Evolutionary conservation across 148 eudicot species (phyloP), one percentile per base, ranked within the genome.

Genomic region (Diospyros kaki): DNA sequence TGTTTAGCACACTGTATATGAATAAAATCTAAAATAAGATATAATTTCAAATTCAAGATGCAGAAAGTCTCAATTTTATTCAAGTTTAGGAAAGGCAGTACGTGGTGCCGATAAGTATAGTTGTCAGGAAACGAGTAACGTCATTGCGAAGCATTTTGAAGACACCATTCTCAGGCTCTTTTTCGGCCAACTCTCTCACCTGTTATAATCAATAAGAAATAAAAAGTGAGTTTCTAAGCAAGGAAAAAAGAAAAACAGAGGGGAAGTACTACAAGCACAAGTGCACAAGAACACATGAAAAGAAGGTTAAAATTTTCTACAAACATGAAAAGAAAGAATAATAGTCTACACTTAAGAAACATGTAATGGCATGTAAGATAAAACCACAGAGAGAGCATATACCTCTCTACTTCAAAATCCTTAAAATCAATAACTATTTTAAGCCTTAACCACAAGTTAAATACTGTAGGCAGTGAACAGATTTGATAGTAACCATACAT

Each of bases 91-190:
- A 68, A 68, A 77, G 81, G 72, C 59, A 44, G 55, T 94, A 94
- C 97, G 97, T 94, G 68, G 98, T 94, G 84, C 98, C 98, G 68
- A 94, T 94, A 66, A 94, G 96, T 76, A 94, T 94, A 72, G 98
- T 94, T 61, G 98, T 94, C 68, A 94, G 87, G 67, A 94, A 94
- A 65, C 98, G 89, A 12, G 98, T 92, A 55, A 94, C 97, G 78
- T 94, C 98, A 72, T 87, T 92, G 59, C 93, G 88, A 39, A 94
- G 95, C 97, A 92, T 89, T 86, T 81, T 92, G 83, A 94, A 92
- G 73, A 94, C 96, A 40, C 92, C 93, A 81, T 90, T 81, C 46
- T 90, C 97, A 59, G 98, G 80, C 82, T 94, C 98, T 82, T 92
- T 94, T 43, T 94, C 98, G 75, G 98, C 98, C 85, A 94, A 80